Evolutionary conservation across 1,284 basidiomycete species (phyloP).

Genomic region (Malassezia brasiliensis): DNA sequence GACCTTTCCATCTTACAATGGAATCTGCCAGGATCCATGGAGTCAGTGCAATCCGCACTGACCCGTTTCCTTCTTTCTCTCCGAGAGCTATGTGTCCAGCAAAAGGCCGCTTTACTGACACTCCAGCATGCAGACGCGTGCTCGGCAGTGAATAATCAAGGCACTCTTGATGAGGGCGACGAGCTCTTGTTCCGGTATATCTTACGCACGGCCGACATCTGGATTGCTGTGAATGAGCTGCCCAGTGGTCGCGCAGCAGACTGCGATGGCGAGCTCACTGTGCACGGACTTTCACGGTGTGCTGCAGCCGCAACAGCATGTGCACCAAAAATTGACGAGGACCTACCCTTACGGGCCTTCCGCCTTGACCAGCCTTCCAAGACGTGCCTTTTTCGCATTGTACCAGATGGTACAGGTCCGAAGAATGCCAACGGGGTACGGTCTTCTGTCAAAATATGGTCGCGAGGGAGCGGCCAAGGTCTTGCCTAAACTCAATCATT

Average conservation of each 20-base stretch:
- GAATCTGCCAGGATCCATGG: background rate
- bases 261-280: constrained; percentile 14
- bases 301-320: background rate
- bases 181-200: constrained; percentile 10
- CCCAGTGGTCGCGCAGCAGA: constrained; percentile 16
- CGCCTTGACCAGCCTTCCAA: constrained; percentile 4
- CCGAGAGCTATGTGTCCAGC: background rate
- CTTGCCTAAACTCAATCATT: background rate
- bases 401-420: constrained; percentile 9
- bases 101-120: constrained; percentile 6
- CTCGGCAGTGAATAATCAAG: background rate
- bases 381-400: constrained; percentile 10
- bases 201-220: constrained; percentile 14
- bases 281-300: constrained; percentile 7
- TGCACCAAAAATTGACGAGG: background rate
- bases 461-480: constrained; percentile 9
- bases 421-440: constrained; percentile 15
- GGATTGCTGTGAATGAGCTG: constrained; percentile 15
- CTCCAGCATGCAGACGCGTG: constrained; percentile 9
- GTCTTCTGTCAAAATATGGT: constrained; percentile 9
- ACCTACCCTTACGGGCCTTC: background rate
- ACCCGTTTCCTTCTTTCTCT: constrained; percentile 1
- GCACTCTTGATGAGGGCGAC: constrained; percentile 6
- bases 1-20: constrained; percentile 9
- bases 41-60: background rate